These are phyloP conservation scores for Grosmannia serpens DNA, from an alignment of 2,329 filamentous ascomycete genomes.

Conservation along the genomic window DNA sequence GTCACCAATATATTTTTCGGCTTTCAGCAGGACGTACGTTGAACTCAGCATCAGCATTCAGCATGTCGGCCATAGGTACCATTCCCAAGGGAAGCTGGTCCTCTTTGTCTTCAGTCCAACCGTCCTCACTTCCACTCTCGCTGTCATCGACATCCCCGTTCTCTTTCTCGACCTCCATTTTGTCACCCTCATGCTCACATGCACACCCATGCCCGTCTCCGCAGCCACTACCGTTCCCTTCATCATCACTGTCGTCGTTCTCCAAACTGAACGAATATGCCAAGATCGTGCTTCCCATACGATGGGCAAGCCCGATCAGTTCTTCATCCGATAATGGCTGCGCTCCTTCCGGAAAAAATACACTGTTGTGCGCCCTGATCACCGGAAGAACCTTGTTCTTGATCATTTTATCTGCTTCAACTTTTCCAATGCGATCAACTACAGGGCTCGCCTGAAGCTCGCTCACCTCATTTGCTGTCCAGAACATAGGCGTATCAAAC, in stretches of 20 bases:
- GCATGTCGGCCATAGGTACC: conserved; percentile 81
- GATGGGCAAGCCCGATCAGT: conserved; percentile 49
- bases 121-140: conserved; percentile 49
- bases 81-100: conserved; percentile 59
- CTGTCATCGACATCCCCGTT: conserved; percentile 43
- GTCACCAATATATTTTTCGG: neutral
- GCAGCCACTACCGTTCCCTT: conserved; percentile 11
- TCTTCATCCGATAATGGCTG: conserved; percentile 28
- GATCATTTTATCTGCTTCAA: conserved; percentile 60
- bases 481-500: conserved; percentile 89
- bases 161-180: conserved; percentile 26
- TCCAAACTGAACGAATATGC: conserved; percentile 70
- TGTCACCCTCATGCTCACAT: conserved; percentile 25
- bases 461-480: conserved; percentile 57
- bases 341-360: conserved; percentile 32
- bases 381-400: conserved; percentile 38
- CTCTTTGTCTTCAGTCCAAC: conserved; percentile 54
- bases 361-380: conserved; percentile 29
- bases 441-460: conserved; percentile 69
- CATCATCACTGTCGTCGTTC: conserved; percentile 40
- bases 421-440: conserved; percentile 63
- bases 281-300: conserved; percentile 84
- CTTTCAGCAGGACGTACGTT: conserved; percentile 43
- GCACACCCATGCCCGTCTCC: conserved; percentile 3
- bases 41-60: conserved; percentile 82